Evolutionary conservation across 768 basidiomycete species (phyloP), one percentile per base, ranked within the genome.

Genomic region (Serendipita sp.): DNA sequence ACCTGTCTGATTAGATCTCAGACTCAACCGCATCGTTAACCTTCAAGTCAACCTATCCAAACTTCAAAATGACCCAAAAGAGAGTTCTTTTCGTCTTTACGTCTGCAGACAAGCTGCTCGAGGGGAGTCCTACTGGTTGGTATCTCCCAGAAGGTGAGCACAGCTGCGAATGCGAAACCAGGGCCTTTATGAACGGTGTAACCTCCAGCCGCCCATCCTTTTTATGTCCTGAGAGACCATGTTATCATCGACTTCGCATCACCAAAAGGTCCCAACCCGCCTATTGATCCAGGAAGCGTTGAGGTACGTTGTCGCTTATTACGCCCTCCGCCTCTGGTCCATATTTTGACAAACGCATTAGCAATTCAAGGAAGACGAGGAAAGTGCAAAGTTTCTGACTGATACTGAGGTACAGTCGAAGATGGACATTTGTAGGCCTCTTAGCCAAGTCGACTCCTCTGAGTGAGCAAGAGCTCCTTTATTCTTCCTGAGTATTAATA

Each of bases 51-150:
- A 38, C 34, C n/a, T 38, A 38, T 38, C 34, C 34, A 38, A 38
- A 38, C 7, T 14, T 2, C 45, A 48, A 58, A 22, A 58, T 58
- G 53, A 24, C 53, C 31, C 24, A 58, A 9, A 58, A 24, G 53
- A 22, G 31, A 22, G 45, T 89, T 41, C 82, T 89, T 67, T 85
- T 90, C 71, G 82, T 90, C n/a, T 79, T 83, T 69, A 86, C 86
- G 34, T 88, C 86, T 50, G 79, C 76, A 64, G 71, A 81, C 70
- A 81, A 78, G 70, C 78, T 79, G 24, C 74, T 85, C 20, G 60
- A 68, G 42, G 70, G 68, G 41, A 48, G 63, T 13, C 66, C 66
- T 30, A 66, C 69, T 63, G 60, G 64, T 30, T 62, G 62, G 26
- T 63, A 77, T 74, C 77, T 88, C 31, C 84, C 86, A 3, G 88